These are phyloP conservation scores for Microdochium nivale DNA, from an alignment of 2,329 filamentous ascomycete genomes.

Conservation along the genomic window DNA sequence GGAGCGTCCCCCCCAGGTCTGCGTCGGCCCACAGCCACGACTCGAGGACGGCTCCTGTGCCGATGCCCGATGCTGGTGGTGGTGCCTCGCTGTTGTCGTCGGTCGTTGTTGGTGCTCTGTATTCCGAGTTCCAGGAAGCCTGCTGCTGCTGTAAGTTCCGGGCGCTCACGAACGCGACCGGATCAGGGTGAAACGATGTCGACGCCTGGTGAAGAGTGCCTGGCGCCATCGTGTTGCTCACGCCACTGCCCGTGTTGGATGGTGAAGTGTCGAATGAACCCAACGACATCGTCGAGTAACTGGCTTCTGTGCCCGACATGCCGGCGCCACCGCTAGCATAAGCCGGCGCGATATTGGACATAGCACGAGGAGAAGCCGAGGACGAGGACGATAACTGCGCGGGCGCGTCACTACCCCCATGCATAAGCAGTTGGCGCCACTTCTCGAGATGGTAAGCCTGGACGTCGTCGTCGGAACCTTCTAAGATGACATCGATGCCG, in stretches of 20 bases:
- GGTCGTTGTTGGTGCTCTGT: neutral
- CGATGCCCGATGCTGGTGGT: neutral
- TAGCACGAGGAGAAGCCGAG: no score
- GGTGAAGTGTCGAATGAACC: no score
- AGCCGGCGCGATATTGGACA: no score
- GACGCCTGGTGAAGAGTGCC: neutral
- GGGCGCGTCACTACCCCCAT: neutral
- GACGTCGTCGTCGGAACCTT: slow-evolving; percentile 6
- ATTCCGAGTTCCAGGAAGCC: neutral
- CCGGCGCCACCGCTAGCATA: no score
- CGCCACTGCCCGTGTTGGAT: no score
- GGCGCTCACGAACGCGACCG: neutral
- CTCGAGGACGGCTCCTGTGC: slow-evolving; percentile 8
- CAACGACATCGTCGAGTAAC: no score
- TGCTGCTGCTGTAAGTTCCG: neutral
- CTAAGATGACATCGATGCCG: slow-evolving; percentile 17
- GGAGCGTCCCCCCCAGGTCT: slow-evolving; percentile 15
- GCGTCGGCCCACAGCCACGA: slow-evolving; percentile 24
- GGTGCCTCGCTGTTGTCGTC: neutral
- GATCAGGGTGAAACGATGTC: neutral
- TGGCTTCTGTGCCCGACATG: no score
- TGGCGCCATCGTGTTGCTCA: no score
- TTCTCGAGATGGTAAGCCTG: slow-evolving; percentile 12
- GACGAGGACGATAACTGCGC: neutral
- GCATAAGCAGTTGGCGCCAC: neutral